phyloP scores from a whole-genome alignment of 345 rosid species.

The Ailanthus altissimus region DNA sequence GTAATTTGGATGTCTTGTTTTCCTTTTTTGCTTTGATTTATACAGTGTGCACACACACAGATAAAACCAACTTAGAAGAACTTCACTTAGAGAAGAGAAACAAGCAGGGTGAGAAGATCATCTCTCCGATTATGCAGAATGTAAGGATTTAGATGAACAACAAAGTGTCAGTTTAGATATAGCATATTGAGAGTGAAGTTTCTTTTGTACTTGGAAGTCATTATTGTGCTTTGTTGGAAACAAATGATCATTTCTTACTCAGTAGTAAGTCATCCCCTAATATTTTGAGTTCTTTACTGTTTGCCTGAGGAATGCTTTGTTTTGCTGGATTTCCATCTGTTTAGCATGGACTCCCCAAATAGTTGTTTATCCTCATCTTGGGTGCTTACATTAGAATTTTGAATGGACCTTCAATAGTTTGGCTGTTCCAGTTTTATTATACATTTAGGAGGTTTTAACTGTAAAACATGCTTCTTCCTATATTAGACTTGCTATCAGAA shows the following conservation, averaged over 20 bases:
- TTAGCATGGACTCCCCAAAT: too few species aligned
- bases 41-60: background rate
- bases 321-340: background rate
- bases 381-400: background rate
- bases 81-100: background rate
- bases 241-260: background rate
- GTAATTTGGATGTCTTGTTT: background rate
- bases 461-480: background rate
- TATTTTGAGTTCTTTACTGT: background rate
- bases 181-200: background rate
- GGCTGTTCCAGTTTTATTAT: background rate
- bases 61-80: background rate
- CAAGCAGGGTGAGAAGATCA: background rate
- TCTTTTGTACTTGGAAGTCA: background rate
- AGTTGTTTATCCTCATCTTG: too few species aligned
- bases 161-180: background rate
- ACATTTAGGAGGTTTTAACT: background rate
- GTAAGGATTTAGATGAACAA: background rate
- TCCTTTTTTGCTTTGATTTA: background rate
- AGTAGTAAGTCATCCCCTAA: background rate
- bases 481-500: background rate
- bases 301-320: background rate
- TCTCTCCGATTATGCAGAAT: background rate
- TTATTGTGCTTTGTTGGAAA: background rate
- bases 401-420: background rate